Conservation (phyloP, 805 yeast species). For the Ogataea siamensis region DNA sequence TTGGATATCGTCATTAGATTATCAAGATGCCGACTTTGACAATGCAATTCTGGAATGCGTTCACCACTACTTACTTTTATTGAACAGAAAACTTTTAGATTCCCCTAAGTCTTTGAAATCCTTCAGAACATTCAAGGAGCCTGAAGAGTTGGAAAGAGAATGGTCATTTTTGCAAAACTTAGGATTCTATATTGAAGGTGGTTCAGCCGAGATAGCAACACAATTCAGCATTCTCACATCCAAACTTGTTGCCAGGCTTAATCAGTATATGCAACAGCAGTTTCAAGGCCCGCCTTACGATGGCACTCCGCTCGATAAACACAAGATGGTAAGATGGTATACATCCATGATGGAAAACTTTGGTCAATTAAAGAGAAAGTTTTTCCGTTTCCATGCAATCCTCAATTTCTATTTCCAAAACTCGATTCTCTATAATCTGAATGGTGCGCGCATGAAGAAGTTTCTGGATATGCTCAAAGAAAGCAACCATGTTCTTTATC, state of each 20-base stretch:
- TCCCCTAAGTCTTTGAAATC: constrained; percentile 60
- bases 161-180: constrained; percentile 77
- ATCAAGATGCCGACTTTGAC: constrained; percentile 62
- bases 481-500: constrained; percentile 72
- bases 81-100: constrained; percentile 76
- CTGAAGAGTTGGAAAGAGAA: constrained; percentile 81
- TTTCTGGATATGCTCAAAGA: constrained; percentile 59
- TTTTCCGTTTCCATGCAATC: constrained; percentile 71
- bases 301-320: constrained; percentile 34
- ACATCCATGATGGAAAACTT: constrained; percentile 64
- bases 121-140: constrained; percentile 84
- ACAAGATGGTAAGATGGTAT: constrained; percentile 61
- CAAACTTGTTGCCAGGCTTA: constrained; percentile 65
- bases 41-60: constrained; percentile 70
- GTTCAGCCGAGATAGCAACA: constrained; percentile 77
- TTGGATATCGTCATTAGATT: constrained; percentile 65
- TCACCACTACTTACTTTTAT: constrained; percentile 62
- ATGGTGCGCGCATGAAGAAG: constrained; percentile 45
- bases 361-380: constrained; percentile 75
- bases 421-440: constrained; percentile 58
- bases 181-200: constrained; percentile 77
- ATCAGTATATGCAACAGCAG: constrained; percentile 70
- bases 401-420: constrained; percentile 72
- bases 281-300: constrained; percentile 56
- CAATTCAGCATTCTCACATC: constrained; percentile 66